These are phyloP conservation scores for Penicillium angulare DNA, from an alignment of 495 filamentous ascomycete species.

Conservation along the genomic window DNA sequence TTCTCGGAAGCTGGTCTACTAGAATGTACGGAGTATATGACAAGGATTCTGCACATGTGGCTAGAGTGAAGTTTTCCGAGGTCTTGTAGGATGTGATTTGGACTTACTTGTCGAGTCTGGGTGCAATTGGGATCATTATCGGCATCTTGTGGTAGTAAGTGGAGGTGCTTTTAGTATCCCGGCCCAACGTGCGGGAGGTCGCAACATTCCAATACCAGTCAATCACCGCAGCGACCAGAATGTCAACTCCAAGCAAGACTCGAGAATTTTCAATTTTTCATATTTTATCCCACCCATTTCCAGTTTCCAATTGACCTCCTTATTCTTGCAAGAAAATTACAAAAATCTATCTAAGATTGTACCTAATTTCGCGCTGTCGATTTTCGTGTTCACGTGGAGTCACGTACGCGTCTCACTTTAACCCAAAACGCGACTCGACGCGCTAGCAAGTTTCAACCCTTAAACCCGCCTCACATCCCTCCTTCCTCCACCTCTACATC, in stretches of 20 bases:
- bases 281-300: too few species aligned
- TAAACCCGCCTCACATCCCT: background rate
- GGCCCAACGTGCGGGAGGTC: too few species aligned
- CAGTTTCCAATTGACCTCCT: too few species aligned
- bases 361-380: background rate
- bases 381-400: background rate
- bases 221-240: slow-evolving; percentile 36
- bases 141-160: too few species aligned
- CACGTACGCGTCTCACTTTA: slow-evolving; percentile 15
- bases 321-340: background rate
- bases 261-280: background rate
- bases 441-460: slow-evolving; percentile 8
- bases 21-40: too few species aligned
- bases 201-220: slow-evolving; percentile 27
- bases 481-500: background rate
- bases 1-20: too few species aligned
- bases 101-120: too few species aligned
- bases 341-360: background rate
- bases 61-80: too few species aligned
- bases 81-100: too few species aligned
- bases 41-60: too few species aligned
- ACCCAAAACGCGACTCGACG: slow-evolving; percentile 23
- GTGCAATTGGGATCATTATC: too few species aligned
- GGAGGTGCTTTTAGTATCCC: too few species aligned
- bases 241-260: slow-evolving; percentile 6